Conservation (phyloP, 257 asterid species). For the Plantago elongata region DNA sequence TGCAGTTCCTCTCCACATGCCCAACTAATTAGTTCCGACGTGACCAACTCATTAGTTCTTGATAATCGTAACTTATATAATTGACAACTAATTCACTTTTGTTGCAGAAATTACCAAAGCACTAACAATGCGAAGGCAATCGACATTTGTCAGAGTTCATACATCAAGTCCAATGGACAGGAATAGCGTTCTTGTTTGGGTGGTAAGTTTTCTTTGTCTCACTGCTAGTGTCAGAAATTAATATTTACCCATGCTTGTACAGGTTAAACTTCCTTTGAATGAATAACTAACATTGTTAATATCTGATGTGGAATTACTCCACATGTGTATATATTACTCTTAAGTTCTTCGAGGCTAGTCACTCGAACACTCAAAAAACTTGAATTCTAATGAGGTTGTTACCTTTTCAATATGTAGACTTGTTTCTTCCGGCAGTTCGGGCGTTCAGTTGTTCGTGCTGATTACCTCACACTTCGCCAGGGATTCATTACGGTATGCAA, state of each 20-base stretch:
- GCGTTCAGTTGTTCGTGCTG: conserved; percentile 88
- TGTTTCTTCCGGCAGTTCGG: conserved; percentile 97
- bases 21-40: no score
- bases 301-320: no score
- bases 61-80: neutral
- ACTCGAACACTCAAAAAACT: no score
- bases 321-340: no score
- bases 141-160: conserved; percentile 55
- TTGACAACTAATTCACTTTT: neutral
- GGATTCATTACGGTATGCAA: conserved; percentile 80
- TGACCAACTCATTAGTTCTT: no score
- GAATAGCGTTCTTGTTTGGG: conserved; percentile 46
- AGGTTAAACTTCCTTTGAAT: neutral
- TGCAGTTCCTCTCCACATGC: no score
- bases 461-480: conserved; percentile 93
- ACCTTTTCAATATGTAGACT: conserved; percentile 47
- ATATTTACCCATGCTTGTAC: neutral
- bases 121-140: conserved; percentile 53
- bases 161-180: conserved; percentile 45
- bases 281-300: no score
- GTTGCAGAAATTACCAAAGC: conserved; percentile 45
- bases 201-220: conserved; percentile 29
- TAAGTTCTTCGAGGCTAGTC: no score
- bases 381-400: conserved; percentile 10
- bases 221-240: neutral